Base-by-base conservation (phyloP, 768 basidiomycete species). In the Mrakia blollopis region DNA sequence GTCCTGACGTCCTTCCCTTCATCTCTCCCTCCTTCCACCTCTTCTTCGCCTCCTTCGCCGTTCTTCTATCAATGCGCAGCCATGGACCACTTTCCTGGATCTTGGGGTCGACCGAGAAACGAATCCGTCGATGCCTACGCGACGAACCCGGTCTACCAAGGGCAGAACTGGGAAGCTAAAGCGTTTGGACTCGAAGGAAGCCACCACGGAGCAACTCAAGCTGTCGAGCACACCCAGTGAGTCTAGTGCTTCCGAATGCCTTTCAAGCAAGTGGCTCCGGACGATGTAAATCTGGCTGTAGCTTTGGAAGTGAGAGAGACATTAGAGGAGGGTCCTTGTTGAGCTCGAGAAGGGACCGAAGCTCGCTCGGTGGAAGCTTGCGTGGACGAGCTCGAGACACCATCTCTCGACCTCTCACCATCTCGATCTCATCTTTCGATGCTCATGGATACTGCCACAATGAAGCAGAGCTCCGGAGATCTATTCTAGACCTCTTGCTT, bases 41-140 rank as follows among this genome's bases (percentile, higher is more conserved):
- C 25, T 54, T n/a, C n/a, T n/a, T n/a, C n/a, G n/a, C n/a, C n/a
- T n/a, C n/a, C n/a, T n/a, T n/a, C n/a, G 23, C 52, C 25, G 14
- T 18, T 16, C 6, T 25, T 57, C 57, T 57, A 13, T 28, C 25
- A 4, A 13, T n/a, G 4, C 25, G 13, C 57, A 57, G 25, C 14
- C 52, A 78, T 78, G 77, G 77, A 78, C 32, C 77, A 78, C 73
- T 72, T 70, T n/a, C 77, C 77, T 4, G 50, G 47, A 39, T 47
- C 67, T 3, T 78, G 77, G 77, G 77, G 77, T n/a, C 67, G 77
- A n/a, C 77, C 77, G 18, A 52, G 77, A 25, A 71, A 74, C 70
- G 73, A 78, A 28, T 39, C 71, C 10, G 41, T 62, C n/a, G 57
- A 52, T 35, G 13, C 54, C 8, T 78, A 70, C 77, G 62, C 30